Evolutionary conservation across 495 filamentous ascomycete genomes (phyloP).

Genomic region (Physcia stellaris): DNA sequence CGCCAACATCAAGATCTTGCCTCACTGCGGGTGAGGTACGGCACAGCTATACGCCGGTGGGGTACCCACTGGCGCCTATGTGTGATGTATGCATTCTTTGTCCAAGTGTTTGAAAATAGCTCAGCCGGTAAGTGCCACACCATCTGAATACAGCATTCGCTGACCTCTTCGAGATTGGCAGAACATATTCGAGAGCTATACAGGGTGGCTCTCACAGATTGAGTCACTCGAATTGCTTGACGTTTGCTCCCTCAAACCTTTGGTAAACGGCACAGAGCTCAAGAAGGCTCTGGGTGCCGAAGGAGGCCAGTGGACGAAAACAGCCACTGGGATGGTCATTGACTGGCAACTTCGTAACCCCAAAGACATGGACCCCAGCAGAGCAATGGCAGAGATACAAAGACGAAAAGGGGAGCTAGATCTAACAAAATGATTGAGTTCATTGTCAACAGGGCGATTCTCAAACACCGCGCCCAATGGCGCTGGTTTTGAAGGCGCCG

Average conservation of each 20-base stretch:
- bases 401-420: constrained; percentile 41
- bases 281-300: constrained; percentile 41
- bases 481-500: too few relatives aligned
- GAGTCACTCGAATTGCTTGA: constrained; percentile 27
- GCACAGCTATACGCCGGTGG: constrained; percentile 70
- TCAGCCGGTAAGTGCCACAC: background rate
- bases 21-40: constrained; percentile 49
- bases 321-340: constrained; percentile 56
- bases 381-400: constrained; percentile 51
- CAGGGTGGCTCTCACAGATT: constrained; percentile 31
- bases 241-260: constrained; percentile 36
- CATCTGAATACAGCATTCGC: background rate
- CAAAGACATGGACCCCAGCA: constrained; percentile 39
- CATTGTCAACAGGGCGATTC: too few relatives aligned
- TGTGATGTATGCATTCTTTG: constrained; percentile 53
- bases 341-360: constrained; percentile 82
- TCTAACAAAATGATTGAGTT: too few relatives aligned
- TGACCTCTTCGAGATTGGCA: constrained; percentile 3
- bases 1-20: too few relatives aligned
- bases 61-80: constrained; percentile 63
- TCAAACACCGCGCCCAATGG: too few relatives aligned
- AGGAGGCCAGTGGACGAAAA: constrained; percentile 67
- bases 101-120: constrained; percentile 39
- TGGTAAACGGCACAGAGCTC: constrained; percentile 55
- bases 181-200: constrained; percentile 28